phyloP scores from a whole-genome alignment of 1,284 basidiomycete genomes.

The Ceratorhiza oryzae-sativae region DNA sequence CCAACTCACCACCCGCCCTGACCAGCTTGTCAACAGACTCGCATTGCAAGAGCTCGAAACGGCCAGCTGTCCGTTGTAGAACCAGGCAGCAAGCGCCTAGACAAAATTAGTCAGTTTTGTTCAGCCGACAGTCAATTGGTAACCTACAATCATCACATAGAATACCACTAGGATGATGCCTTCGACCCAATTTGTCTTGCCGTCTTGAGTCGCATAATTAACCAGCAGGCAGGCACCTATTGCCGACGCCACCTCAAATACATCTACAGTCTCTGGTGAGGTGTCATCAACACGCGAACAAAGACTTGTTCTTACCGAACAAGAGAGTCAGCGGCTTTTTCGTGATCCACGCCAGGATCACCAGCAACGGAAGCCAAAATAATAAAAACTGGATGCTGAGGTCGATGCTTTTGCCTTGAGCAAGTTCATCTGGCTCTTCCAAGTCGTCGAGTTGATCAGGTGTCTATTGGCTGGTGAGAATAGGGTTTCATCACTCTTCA shows the following conservation, averaged over 20 bases:
- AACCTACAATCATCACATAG: conserved; percentile 39
- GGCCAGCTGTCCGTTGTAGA: conserved; percentile 32
- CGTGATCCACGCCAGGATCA: conserved; percentile 25
- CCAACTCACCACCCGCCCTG: not conserved
- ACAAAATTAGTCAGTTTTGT: not conserved
- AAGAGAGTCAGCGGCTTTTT: conserved; percentile 33
- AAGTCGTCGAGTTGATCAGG: conserved; percentile 4
- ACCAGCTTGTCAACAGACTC: conserved; percentile 23
- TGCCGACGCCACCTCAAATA: conserved; percentile 36
- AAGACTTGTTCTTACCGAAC: conserved; percentile 28
- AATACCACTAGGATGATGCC: conserved; percentile 35
- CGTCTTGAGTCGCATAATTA: conserved; percentile 42
- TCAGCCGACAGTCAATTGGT: no score
- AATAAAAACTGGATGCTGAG: conserved; percentile 38
- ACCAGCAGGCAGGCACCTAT: conserved; percentile 40
- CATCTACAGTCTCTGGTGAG: conserved; percentile 23
- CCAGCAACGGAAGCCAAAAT: conserved; percentile 38
- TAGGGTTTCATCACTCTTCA: no score
- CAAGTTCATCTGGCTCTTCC: conserved; percentile 31
- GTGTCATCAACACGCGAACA: not conserved
- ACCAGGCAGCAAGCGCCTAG: conserved; percentile 41
- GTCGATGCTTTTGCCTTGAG: conserved; percentile 34
- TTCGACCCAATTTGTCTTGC: conserved; percentile 42
- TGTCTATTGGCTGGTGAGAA: not conserved
- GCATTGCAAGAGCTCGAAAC: conserved; percentile 37